Evolutionary conservation across 208 protist genomes (phyloP).

Genomic region (Leptomonas pyrrhocoris): DNA sequence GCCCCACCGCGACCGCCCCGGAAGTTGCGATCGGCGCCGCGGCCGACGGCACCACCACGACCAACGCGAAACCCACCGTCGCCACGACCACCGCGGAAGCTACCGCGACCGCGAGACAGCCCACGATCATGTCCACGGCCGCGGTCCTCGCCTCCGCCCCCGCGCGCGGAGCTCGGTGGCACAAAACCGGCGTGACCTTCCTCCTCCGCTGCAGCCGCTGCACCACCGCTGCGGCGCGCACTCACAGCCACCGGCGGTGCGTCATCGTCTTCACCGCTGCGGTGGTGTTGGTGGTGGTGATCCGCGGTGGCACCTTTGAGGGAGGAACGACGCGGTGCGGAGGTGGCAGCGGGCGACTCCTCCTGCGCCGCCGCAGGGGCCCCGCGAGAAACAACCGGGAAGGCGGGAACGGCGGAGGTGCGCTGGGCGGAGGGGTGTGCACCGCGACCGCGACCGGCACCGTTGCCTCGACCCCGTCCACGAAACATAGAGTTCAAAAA

Average conservation of each 20-base stretch:
- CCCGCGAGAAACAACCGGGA: constrained; percentile 37
- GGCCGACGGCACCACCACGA: constrained; percentile 18
- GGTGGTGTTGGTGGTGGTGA: no score
- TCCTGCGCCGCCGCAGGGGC: neutral
- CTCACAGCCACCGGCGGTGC: constrained; percentile 42
- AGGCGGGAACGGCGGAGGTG: constrained; percentile 27
- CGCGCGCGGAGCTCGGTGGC: constrained; percentile 13
- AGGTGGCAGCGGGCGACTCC: neutral
- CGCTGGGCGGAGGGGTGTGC: constrained; percentile 15
- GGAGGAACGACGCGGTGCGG: neutral
- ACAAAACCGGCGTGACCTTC: constrained; percentile 16
- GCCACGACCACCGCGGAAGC: neutral
- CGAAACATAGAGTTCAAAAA: constrained; percentile 16
- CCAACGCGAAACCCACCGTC: constrained; percentile 12
- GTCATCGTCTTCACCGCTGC: constrained; percentile 34
- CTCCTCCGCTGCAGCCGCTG: constrained; percentile 11
- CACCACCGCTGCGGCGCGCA: constrained; percentile 27
- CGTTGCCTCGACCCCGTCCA: constrained; percentile 35
- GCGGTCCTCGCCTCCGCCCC: constrained; percentile 8
- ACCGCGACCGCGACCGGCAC: constrained; percentile 13
- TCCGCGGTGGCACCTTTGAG: neutral
- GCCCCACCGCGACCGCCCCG: constrained; percentile 6
- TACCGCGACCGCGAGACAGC: no score
- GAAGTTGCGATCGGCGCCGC: constrained; percentile 6
- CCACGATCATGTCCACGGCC: neutral